phyloP scores from a whole-genome alignment of 768 basidiomycete species.

The Hydnomerulius pinastri region DNA sequence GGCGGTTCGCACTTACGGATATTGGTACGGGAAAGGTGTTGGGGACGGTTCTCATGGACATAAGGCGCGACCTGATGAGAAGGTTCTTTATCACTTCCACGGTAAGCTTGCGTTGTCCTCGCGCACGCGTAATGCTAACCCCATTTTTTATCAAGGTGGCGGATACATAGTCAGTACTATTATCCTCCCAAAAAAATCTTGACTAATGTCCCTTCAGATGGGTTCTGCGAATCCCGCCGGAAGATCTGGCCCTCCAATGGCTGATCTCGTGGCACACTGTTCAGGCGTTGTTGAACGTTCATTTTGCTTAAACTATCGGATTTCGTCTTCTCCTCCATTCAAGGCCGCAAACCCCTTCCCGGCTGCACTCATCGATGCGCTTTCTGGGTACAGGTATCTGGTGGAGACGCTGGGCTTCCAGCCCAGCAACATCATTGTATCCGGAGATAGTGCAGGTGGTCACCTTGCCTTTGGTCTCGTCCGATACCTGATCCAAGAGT shows the following conservation, averaged over 20 bases:
- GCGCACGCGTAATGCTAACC: neutral
- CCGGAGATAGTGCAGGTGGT: slow-evolving; percentile 43
- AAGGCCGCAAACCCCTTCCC: slow-evolving; percentile 33
- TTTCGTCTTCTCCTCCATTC: slow-evolving; percentile 24
- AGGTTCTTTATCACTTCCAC: slow-evolving; percentile 3
- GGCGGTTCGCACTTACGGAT: slow-evolving; percentile 28
- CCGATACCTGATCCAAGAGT: slow-evolving; percentile 16
- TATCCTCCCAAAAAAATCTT: neutral
- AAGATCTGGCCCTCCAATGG: neutral
- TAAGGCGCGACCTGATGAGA: slow-evolving; percentile 26
- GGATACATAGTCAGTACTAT: slow-evolving; percentile 1
- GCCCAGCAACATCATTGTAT: slow-evolving; percentile 34
- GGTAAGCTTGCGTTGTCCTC: neutral
- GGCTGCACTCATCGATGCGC: slow-evolving; percentile 38
- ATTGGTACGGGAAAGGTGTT: slow-evolving; percentile 20
- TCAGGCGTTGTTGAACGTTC: slow-evolving; percentile 2
- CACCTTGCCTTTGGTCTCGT: slow-evolving; percentile 31
- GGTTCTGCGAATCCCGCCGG: neutral
- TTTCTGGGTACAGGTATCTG: slow-evolving; percentile 39
- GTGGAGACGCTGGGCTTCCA: slow-evolving; percentile 28
- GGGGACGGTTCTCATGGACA: slow-evolving; percentile 9
- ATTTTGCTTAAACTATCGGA: slow-evolving; percentile 33
- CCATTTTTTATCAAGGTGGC: neutral
- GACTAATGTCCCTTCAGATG: neutral
- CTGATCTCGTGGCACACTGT: slow-evolving; percentile 2